Base-by-base conservation (phyloP, 177 flowering plant genomes). In the Vitis hybrid region DNA sequence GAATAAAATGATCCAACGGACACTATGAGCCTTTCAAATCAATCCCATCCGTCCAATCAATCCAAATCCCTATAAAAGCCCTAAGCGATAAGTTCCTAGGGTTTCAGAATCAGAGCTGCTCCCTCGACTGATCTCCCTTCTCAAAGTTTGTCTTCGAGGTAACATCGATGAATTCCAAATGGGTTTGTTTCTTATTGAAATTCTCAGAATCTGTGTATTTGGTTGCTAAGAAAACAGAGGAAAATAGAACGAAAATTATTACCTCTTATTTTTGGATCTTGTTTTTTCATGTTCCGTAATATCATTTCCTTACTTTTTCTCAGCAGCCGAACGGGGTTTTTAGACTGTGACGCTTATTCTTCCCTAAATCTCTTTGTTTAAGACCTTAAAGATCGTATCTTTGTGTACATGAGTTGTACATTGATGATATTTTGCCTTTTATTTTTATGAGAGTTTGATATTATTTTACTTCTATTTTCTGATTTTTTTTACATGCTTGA, bases 21-120 rank as follows among this genome's bases (percentile, higher is more conserved):
- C 50, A 2, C 15, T 7, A 34, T 62, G 4, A 62, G 30, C 50
- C 64, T 4, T 6, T 2, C 18, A 32, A 32, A 1, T 34, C 5
- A 62, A 62, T 62, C 64, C 48, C 23, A n/a, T 21, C 50, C 64
- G 64, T 62, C 26, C 62, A 26, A 10, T 30, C 15, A 17, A 12
- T 30, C 17, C 8, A 30, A 12, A 10, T 8, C 40, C 12, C 62
- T 60, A 60, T 60, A 60, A 26, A 26, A 12, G 0, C 1, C 8
- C 62, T 23, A 10, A 10, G 1, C 6, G 11, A 60, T 19, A 5
- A 11, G 2, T 4, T 2, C 23, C 62, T 60, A 60, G 62, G 40
- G 45, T 23, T 26, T 60, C n/a, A 10, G n/a, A 21, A 60, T 4
- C 10, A 12, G 12, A 19, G 30, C 15, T 60, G 14, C 40, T 9